Conservation (phyloP, 306 rosid species). For the Vigna nakashimae region DNA sequence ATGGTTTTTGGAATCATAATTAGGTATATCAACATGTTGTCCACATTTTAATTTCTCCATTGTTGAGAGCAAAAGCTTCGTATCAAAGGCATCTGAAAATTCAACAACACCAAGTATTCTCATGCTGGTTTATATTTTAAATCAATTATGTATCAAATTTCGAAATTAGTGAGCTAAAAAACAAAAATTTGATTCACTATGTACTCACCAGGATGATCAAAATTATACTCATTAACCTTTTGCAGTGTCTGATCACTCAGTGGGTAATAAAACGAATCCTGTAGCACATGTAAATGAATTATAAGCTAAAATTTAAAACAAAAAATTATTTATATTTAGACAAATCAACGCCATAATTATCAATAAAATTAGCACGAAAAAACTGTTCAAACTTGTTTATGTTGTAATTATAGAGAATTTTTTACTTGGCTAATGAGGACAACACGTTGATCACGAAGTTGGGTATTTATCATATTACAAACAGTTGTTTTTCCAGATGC, state of each 20-base stretch:
- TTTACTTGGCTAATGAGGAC: slow-evolving; percentile 85
- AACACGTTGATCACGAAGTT: slow-evolving; percentile 83
- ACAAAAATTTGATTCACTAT: background rate
- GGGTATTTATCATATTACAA: slow-evolving; percentile 78
- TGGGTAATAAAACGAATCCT: slow-evolving; percentile 87
- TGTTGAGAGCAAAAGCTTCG: slow-evolving; percentile 60
- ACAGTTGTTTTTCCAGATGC: slow-evolving; percentile 94
- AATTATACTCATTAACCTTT: slow-evolving; percentile 76
- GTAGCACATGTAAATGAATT: background rate
- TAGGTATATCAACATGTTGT: slow-evolving; percentile 74
- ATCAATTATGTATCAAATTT: background rate
- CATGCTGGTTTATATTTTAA: slow-evolving; percentile 23
- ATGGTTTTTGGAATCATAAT: slow-evolving; percentile 68
- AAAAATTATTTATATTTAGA: background rate
- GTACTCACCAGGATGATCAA: slow-evolving; percentile 93
- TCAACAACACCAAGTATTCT: background rate
- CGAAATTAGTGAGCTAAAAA: background rate
- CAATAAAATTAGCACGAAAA: background rate
- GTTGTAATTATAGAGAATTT: slow-evolving; percentile 17
- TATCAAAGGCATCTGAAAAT: slow-evolving; percentile 84
- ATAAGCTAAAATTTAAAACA: background rate
- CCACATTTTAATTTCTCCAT: slow-evolving; percentile 78
- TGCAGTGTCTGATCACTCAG: slow-evolving; percentile 55
- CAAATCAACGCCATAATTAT: background rate
- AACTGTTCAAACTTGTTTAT: background rate